These are phyloP conservation scores for Argentina anserina DNA, from an alignment of 306 rosid genomes.

Conservation along the genomic window DNA sequence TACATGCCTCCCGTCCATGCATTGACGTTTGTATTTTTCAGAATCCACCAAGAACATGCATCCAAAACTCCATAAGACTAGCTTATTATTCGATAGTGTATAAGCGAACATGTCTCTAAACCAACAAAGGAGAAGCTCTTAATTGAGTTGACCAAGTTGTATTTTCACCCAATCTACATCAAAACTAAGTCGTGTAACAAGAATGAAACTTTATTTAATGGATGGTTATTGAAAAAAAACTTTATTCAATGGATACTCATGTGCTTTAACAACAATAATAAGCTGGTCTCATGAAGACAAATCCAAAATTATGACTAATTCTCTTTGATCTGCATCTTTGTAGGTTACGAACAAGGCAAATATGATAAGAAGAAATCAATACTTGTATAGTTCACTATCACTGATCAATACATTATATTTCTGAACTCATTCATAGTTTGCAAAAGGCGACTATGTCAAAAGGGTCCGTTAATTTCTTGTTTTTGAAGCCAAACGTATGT, in stretches of 20 bases:
- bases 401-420: not conserved
- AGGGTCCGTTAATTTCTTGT: not conserved
- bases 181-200: too few relatives aligned
- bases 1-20: too few relatives aligned
- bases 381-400: not conserved
- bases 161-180: not conserved
- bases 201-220: not conserved
- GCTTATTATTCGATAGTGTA: too few relatives aligned
- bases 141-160: too few relatives aligned
- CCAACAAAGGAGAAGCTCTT: too few relatives aligned
- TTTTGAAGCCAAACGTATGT: not conserved
- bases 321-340: not conserved
- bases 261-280: not conserved
- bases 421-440: not conserved
- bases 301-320: not conserved
- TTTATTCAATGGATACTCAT: not conserved
- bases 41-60: too few relatives aligned
- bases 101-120: too few relatives aligned
- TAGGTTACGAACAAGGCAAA: not conserved
- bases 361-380: not conserved
- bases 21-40: too few relatives aligned
- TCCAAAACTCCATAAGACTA: too few relatives aligned
- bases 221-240: too few relatives aligned
- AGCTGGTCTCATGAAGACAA: not conserved
- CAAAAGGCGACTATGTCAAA: not conserved